Base-by-base conservation (phyloP, 2,329 filamentous ascomycete genomes). In the Saccharata proteae region DNA sequence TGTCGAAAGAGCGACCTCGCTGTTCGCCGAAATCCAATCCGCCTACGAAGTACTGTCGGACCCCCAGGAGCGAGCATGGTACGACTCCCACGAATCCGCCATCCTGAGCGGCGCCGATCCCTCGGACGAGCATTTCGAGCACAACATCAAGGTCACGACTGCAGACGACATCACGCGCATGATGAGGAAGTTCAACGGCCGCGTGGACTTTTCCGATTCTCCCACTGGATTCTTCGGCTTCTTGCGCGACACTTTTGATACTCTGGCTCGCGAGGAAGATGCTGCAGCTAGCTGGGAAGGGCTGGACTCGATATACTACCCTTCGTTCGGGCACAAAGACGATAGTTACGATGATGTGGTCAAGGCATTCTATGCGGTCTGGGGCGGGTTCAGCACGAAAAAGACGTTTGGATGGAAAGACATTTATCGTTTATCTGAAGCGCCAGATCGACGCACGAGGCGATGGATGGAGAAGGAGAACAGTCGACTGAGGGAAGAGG, bases 1-100 rank as follows among this genome's bases (percentile, higher is more conserved):
- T 49, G 77, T 80, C 38, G 84, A 92, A 47, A 71, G 75, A 40
- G 77, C 88, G 3, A 98, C 90, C 2, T 71, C 67, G 42, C 74
- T 77, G 31, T 98, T 98, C 52, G 85, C 90, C 29, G 85, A 94
- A 50, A 69, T 96, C 16, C 88, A 94, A 54, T 71, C 85, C 20
- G 90, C 90, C 27, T 93, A 98, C 53, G 84, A 96, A 54, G 74
- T 98, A n/a, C 71, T 98, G 1, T 93, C 86, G 2, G 90, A 98
- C 53, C 77, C 85, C 8, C 88, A 98, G 52, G 90, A 98, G 55
- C 75, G 90, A 44, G 80, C 86, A 18, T 98, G 90, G 90, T 98
- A 98, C 60, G 88, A 98, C 58, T 85, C 85, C 3, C 90, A 98
- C 51, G 78, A 84, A 38, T 77, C 85, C 43, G 76, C 80, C 30